These are phyloP conservation scores for Pterocarpus macrocarpus DNA, from an alignment of 306 rosid genomes.

Conservation along the genomic window DNA sequence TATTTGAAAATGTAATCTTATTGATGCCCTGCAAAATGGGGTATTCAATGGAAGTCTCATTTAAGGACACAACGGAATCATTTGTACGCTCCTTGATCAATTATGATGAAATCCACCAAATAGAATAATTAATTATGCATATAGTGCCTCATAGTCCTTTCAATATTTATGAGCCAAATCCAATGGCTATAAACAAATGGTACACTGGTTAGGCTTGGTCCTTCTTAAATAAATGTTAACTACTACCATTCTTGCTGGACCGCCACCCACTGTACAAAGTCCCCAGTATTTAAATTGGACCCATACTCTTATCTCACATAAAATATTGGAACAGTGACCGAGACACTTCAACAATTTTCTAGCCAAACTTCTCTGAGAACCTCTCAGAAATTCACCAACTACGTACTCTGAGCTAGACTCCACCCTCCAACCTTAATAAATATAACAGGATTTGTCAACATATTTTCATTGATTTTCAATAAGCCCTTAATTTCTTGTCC, in stretches of 20 bases:
- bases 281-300: slow-evolving; percentile 42
- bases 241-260: slow-evolving; percentile 45
- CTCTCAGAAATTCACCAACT: slow-evolving; percentile 60
- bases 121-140: not conserved
- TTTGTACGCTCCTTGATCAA: slow-evolving; percentile 27
- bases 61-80: slow-evolving; percentile 40
- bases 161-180: slow-evolving; percentile 34
- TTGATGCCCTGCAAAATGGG: slow-evolving; percentile 14
- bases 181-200: slow-evolving; percentile 45
- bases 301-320: slow-evolving; percentile 50
- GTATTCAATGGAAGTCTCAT: not conserved
- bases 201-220: slow-evolving; percentile 29
- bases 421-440: slow-evolving; percentile 48
- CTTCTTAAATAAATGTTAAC: not conserved
- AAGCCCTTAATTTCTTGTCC: slow-evolving; percentile 49
- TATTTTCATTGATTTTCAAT: slow-evolving; percentile 47
- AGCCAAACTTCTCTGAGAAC: slow-evolving; percentile 53
- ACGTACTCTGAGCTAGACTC: slow-evolving; percentile 53
- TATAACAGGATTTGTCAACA: slow-evolving; percentile 39
- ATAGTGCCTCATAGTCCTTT: not conserved
- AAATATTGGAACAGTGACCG: slow-evolving; percentile 49
- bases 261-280: slow-evolving; percentile 44
- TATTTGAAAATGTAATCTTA: slow-evolving; percentile 25
- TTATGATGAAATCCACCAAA: slow-evolving; percentile 12
- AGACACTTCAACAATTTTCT: slow-evolving; percentile 64